Evolutionary conservation across 2,329 filamentous ascomycete species (phyloP).

Genomic region (Thielaviopsis populi): DNA sequence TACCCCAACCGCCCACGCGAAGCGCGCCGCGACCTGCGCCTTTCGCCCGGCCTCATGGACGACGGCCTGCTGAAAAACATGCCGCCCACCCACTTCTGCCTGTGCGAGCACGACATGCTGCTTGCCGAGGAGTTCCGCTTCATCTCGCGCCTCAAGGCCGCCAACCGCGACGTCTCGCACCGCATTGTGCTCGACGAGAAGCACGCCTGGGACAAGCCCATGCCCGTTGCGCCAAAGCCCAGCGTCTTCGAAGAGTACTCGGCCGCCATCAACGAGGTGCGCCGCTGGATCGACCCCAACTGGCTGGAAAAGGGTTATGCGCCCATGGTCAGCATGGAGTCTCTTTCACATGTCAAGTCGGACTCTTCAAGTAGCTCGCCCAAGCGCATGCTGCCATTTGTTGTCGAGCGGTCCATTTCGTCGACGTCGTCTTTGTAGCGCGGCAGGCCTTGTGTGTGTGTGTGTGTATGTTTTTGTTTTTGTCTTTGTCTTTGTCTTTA

Average conservation of each 20-base stretch:
- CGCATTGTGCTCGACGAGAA: conserved; percentile 33
- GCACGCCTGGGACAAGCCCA: conserved; percentile 36
- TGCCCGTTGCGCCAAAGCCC: conserved; percentile 30
- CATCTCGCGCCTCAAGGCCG: conserved; percentile 36
- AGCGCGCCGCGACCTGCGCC: conserved; percentile 35
- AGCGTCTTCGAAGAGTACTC: conserved; percentile 33
- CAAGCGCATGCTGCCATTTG: conserved; percentile 4
- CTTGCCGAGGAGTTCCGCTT: conserved; percentile 46
- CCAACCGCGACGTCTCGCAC: conserved; percentile 25
- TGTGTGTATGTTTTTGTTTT: neutral
- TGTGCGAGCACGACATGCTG: conserved; percentile 54
- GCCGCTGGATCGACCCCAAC: conserved; percentile 28
- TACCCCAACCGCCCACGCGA: conserved; percentile 34
- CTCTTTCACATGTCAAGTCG: neutral
- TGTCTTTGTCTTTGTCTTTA: neutral
- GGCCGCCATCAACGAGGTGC: conserved; percentile 29
- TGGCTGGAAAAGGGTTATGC: conserved; percentile 14
- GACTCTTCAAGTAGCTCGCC: neutral
- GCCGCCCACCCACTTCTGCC: conserved; percentile 40
- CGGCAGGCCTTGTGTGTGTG: neutral
- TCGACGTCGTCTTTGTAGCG: neutral
- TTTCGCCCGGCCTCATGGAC: conserved; percentile 43
- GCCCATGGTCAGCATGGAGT: conserved; percentile 5
- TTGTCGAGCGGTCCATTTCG: conserved; percentile 3
- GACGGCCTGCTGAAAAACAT: conserved; percentile 39